Base-by-base conservation (phyloP, 2,329 filamentous ascomycete genomes). In the Leptographium galeiforme region DNA sequence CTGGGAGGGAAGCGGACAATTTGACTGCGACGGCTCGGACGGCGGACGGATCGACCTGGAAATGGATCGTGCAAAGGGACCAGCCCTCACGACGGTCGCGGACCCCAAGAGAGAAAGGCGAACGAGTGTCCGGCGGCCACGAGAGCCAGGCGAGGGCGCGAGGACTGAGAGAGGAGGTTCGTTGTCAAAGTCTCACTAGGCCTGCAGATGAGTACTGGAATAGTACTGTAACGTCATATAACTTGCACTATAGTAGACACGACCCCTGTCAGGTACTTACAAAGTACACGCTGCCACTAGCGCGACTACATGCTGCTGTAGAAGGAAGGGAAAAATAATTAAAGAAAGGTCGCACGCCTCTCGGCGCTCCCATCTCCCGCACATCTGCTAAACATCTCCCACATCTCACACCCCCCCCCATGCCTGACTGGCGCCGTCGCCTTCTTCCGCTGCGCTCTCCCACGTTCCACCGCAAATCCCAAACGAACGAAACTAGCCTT, bases 391-490 rank as follows among this genome's bases (percentile, higher is more conserved):
- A n/a, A 12, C 48, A 38, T 18, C 38, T 32, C 40, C 40, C 48
- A n/a, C 50, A 46, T 36, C 19, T 45, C 39, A 16, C 39, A 30
- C 30, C 39, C 40, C 34, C 33, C 43, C 50, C 41, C 18, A 30
- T 52, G 43, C 19, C 44, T 41, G 36, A 48, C 44, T 39, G 36
- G 33, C 32, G 44, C 44, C 43, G 52, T 32, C 52, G 48, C 47
- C 46, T 40, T 41, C 48, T 50, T 53, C 48, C 52, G 47, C 41
- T 53, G 48, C 43, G 25, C 48, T 50, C 48, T 50, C 40, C 52
- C 46, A 50, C 47, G 52, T 53, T 50, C 52, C 52, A 53, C 52
- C 46, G 52, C 47, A 53, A 44, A 53, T 50, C 52, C 52, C 52
- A 53, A 50, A 53, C 47, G 52, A 53, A 36, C 19, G 48, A 44